Conservation (phyloP, 2,329 filamentous ascomycete genomes). For the Curvularia sp. region DNA sequence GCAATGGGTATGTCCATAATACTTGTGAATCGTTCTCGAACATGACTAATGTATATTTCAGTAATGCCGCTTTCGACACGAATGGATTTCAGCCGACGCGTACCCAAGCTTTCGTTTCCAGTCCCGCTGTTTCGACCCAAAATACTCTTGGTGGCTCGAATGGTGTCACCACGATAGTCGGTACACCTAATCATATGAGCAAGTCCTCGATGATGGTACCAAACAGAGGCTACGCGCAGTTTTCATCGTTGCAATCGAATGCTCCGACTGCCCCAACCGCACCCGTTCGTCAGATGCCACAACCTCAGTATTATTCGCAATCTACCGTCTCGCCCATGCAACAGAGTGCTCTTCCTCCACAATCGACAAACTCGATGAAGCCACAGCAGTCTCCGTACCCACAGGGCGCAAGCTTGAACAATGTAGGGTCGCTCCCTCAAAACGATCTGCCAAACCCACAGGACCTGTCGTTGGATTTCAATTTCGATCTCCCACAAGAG, state of each 20-base stretch:
- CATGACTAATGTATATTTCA: neutral
- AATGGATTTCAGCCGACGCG: neutral
- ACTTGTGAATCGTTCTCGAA: too few species aligned
- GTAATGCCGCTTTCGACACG: neutral
- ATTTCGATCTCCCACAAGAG: neutral
- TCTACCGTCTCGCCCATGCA: neutral
- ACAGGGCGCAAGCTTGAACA: neutral
- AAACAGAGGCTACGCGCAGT: neutral
- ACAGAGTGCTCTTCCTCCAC: neutral
- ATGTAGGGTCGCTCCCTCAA: neutral
- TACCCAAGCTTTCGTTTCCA: neutral
- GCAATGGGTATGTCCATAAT: neutral
- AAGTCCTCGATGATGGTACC: neutral
- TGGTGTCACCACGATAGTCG: neutral
- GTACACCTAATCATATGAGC: neutral
- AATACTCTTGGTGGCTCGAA: neutral
- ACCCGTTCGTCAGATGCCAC: neutral
- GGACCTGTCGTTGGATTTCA: neutral
- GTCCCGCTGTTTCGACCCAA: neutral
- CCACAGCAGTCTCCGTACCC: neutral
- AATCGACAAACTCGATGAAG: neutral
- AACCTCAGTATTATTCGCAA: neutral
- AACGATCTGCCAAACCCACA: neutral
- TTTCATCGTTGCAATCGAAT: neutral
- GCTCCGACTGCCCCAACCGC: neutral